Evolutionary conservation across 2,329 filamentous ascomycete species (phyloP).

Genomic region (Fusarium pseudocircinatum): DNA sequence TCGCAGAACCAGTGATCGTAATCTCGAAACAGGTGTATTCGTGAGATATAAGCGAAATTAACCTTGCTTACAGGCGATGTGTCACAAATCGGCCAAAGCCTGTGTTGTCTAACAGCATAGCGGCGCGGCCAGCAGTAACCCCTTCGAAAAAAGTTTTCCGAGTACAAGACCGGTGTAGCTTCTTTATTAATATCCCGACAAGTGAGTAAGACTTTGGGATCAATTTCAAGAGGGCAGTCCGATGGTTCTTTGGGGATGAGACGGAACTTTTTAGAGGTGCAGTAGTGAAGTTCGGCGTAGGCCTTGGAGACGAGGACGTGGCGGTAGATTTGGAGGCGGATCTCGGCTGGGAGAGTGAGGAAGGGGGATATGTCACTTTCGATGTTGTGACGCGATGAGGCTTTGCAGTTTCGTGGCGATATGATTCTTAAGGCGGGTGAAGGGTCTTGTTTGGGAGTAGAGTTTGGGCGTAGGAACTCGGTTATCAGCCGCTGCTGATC

Average conservation of each 20-base stretch:
- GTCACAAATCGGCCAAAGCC: neutral
- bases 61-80: neutral
- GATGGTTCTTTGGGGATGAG: neutral
- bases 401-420: neutral
- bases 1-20: neutral
- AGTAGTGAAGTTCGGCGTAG: neutral
- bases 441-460: neutral
- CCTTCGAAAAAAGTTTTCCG: slow-evolving; percentile 7
- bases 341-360: slow-evolving; percentile 4
- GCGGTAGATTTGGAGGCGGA: slow-evolving; percentile 21
- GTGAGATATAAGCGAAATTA: slow-evolving; percentile 4
- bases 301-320: slow-evolving; percentile 1
- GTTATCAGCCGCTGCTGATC: neutral
- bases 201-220: slow-evolving; percentile 1
- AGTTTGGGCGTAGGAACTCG: neutral
- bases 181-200: slow-evolving; percentile 19
- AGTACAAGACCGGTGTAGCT: slow-evolving; percentile 7
- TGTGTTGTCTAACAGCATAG: neutral
- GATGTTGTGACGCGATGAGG: neutral
- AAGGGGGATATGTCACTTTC: neutral
- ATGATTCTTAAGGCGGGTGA: too few relatives aligned
- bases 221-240: neutral
- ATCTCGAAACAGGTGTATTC: neutral
- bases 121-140: neutral
- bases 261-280: neutral